These are phyloP conservation scores for Backusella parvicylindrica DNA, from an alignment of 192 early-diverging fungal species.

Conservation along the genomic window DNA sequence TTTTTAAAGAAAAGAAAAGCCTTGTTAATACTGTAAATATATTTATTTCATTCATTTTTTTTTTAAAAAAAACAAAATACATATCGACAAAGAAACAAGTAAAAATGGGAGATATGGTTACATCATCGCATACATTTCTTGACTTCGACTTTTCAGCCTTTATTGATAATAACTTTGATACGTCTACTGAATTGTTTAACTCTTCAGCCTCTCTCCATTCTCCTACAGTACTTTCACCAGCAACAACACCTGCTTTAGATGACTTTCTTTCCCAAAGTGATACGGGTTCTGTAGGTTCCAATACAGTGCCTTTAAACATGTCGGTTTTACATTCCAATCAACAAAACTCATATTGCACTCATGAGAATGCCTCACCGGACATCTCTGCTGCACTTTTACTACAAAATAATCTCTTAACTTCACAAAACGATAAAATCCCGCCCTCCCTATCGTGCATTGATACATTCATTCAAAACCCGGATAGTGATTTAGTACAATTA, in stretches of 20 bases:
- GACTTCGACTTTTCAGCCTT: constrained; percentile 8
- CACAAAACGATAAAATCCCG: background rate
- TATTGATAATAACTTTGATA: constrained; percentile 13
- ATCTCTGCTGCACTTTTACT: background rate
- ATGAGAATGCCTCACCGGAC: background rate
- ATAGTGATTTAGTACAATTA: constrained; percentile 1
- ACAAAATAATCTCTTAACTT: background rate
- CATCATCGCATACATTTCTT: background rate
- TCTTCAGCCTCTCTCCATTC: background rate
- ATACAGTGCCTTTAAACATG: background rate
- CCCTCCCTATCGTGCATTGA: background rate
- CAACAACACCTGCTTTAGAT: background rate
- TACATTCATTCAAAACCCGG: background rate
- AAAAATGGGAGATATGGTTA: background rate
- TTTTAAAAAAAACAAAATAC: background rate
- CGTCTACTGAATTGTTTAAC: background rate
- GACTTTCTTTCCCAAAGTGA: constrained; percentile 2
- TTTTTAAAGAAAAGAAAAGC: background rate
- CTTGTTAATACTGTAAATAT: background rate
- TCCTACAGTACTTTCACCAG: background rate
- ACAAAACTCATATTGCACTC: background rate
- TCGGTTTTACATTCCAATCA: background rate
- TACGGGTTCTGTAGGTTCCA: background rate
- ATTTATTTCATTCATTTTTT: background rate
- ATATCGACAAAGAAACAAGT: background rate